Base-by-base conservation (phyloP, 805 yeast species). In the Yamadazyma sp. region DNA sequence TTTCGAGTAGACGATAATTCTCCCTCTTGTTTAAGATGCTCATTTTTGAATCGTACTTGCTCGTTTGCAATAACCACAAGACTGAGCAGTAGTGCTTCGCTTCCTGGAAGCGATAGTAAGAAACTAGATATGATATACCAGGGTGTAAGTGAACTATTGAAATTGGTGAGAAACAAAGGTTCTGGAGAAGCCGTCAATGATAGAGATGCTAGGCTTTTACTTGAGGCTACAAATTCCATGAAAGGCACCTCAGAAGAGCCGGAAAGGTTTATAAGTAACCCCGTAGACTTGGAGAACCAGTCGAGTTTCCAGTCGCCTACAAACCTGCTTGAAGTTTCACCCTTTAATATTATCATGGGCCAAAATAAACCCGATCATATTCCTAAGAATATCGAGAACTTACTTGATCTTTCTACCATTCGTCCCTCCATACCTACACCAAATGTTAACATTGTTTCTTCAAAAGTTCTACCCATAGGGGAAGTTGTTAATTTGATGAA, bases 1-100 rank as follows among this genome's bases (percentile, higher is more conserved):
- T 73, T 80, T 50, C 73, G 80, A 35, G 67, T 78, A 9, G 65
- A 74, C 1, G 67, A 60, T 17, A 63, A 70, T 12, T 48, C 60
- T 5, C 55, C 61, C 6, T 64, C 77, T 2, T 82, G 89, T 59
- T 57, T 80, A 14, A 59, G 87, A 15, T 82, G 89, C 50, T 58
- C 66, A 1, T 76, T 80, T 4, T 57, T 80, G 25, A 73, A 69
- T 5, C 58, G 67, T 20, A 59, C 54, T 15, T 82, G 89, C 48
- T 75, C 81, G 6, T 74, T 80, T 47, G 73, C 63, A 40, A 20
- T 15, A 7, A 22, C 22, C 2, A 25, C 19, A 10, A 29, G 15
- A 8, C 15, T 29, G 5, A 32, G 39, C 1, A 9, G 19, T 12
- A 10, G 19, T 35, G 18, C 13, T 17, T 36, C 30, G 11, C 13